A percentile compares a stretch with the other conserved stretches of the same genome.
These are phyloP conservation scores for Theileria equi DNA, from an alignment of 169 alveolate species.

Conservation along the genomic window DNA sequence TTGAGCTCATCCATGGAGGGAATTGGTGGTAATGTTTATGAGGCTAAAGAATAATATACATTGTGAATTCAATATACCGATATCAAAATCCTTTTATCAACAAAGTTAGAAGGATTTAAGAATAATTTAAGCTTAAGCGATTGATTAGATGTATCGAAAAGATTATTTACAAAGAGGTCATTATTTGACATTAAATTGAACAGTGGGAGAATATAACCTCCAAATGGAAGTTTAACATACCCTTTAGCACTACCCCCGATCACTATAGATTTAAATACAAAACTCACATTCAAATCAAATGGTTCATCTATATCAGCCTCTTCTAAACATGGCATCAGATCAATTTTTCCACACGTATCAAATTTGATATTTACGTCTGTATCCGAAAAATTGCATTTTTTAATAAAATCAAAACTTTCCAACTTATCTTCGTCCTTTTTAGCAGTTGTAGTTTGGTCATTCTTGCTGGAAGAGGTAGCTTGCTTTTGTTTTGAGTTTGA, in stretches of 20 bases:
- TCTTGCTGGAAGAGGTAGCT: neutral
- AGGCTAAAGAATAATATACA: slow-evolving; percentile 18
- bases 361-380: neutral
- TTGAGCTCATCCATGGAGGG: slow-evolving; percentile 60
- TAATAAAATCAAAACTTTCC: slow-evolving; percentile 1
- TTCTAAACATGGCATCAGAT: neutral
- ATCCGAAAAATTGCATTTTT: neutral
- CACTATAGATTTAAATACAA: slow-evolving; percentile 9
- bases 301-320: neutral
- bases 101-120: slow-evolving; percentile 1
- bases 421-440: neutral
- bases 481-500: slow-evolving; percentile 1
- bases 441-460: slow-evolving; percentile 3
- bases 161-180: neutral
- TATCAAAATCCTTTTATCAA: slow-evolving; percentile 18
- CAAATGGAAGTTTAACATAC: slow-evolving; percentile 22
- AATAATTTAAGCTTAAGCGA: slow-evolving; percentile 19
- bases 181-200: slow-evolving; percentile 6
- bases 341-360: slow-evolving; percentile 17
- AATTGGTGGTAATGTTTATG: slow-evolving; percentile 25
- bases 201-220: slow-evolving; percentile 28
- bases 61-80: slow-evolving; percentile 18
- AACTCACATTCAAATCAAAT: slow-evolving; percentile 13
- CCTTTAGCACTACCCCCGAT: neutral
- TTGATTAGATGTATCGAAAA: neutral